Evolutionary conservation across 1,139 yeast genomes (phyloP).

Genomic region (Lodderomyces pseudojiufengensis): DNA sequence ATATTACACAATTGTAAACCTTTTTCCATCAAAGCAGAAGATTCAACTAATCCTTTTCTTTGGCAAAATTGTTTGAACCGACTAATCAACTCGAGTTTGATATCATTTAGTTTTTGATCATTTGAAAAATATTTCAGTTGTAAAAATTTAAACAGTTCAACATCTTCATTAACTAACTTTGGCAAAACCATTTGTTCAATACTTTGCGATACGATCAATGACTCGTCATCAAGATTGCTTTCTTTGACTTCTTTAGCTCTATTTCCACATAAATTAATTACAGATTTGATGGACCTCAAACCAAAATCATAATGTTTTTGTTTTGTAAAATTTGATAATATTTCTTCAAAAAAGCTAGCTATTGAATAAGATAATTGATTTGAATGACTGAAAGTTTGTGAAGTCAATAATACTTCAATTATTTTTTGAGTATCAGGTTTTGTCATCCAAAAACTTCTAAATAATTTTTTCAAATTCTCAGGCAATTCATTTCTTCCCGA

Average conservation of each 20-base stretch:
- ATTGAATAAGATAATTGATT: slow-evolving; percentile 42
- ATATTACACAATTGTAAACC: slow-evolving; percentile 61
- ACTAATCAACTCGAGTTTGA: slow-evolving; percentile 14
- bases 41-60: slow-evolving; percentile 20
- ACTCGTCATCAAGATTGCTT: no score
- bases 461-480: slow-evolving; percentile 77
- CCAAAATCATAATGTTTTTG: slow-evolving; percentile 92
- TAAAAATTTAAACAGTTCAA: slow-evolving; percentile 30
- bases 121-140: slow-evolving; percentile 22
- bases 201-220: slow-evolving; percentile 49
- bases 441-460: slow-evolving; percentile 72
- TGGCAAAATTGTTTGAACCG: slow-evolving; percentile 15
- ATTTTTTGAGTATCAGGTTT: slow-evolving; percentile 69
- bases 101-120: neutral
- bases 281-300: slow-evolving; percentile 69
- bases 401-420: slow-evolving; percentile 65
- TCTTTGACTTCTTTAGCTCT: no score
- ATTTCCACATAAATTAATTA: slow-evolving; percentile 57
- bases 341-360: slow-evolving; percentile 52
- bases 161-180: slow-evolving; percentile 55
- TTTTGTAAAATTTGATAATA: slow-evolving; percentile 36
- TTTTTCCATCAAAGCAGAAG: slow-evolving; percentile 51
- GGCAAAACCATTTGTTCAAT: slow-evolving; percentile 63
- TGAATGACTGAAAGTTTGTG: slow-evolving; percentile 67
- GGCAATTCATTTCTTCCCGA: slow-evolving; percentile 82